Evolutionary conservation across 169 alveolate genomes (phyloP), one percentile per base, ranked within the genome.

Genomic region (Cryptosporidium sp.): DNA sequence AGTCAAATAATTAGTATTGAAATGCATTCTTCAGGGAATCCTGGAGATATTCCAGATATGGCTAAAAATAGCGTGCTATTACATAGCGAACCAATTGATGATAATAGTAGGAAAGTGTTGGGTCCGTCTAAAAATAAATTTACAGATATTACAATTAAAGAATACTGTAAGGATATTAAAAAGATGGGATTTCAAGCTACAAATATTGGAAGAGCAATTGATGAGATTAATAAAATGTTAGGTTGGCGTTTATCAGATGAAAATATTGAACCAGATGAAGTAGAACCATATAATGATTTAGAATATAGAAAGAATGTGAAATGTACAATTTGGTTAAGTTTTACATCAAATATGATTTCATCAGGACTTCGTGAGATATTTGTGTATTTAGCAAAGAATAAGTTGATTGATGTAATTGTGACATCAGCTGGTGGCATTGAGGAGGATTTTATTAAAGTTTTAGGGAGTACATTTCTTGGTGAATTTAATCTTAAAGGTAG

Each of bases 361-460:
- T 94, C 99, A 75, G 99, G 99, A 12, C 93, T 97, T 91, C 93
- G 99, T 58, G 99, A 98, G 62, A 94, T 97, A 16, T 97, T 98
- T 68, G 96, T 97, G 21, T 96, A 94, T 92, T 86, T 96, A 84
- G 98, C 97, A 69, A 94, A 98, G 92, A 86, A 98, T 92, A 97
- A 95, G 72, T 96, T 97, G 95, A 94, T 97, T 21, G 98, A 97
- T 85, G 96, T 95, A 6, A 94, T 98, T 45, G 99, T 97, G 10
- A 97, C 99, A 6, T 96, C 99, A 7, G 99, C 98, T 26, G 99
- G 99, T 2, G 99, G 99, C 3, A 96, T 99, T 53, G 99, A 99
- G 93, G 99, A 99, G 96, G 99, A 98, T 93, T 93, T 97, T 72
- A 98, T 99, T 86, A 99, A 99, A 89, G 97, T 99, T 91, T 93